A percentile compares a stretch with the other conserved stretches of the same genome.
These are phyloP conservation scores for Ramularia endophylla DNA, from an alignment of 2,329 filamentous ascomycete genomes.

Conservation along the genomic window DNA sequence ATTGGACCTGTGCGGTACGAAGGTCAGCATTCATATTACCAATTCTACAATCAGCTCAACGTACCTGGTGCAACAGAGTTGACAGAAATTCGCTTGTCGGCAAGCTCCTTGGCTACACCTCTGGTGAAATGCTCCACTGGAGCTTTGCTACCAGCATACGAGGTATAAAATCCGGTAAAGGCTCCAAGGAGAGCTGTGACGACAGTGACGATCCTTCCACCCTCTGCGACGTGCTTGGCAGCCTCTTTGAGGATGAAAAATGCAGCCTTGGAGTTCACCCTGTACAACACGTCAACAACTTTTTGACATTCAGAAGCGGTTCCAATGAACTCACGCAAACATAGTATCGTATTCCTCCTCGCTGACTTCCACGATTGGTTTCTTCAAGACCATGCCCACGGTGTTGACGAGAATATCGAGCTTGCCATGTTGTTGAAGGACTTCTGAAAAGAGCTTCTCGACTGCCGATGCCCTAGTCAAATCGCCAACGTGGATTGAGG, in stretches of 20 bases:
- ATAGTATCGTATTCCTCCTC: slow-evolving; percentile 45
- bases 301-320: no score
- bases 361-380: slow-evolving; percentile 39
- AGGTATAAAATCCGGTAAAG: slow-evolving; percentile 11
- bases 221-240: slow-evolving; percentile 10
- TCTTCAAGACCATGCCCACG: slow-evolving; percentile 45
- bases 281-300: no score
- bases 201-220: slow-evolving; percentile 13
- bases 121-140: slow-evolving; percentile 15
- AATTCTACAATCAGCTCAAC: no score
- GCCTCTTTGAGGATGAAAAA: slow-evolving; percentile 13
- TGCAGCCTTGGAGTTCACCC: slow-evolving; percentile 14
- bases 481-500: slow-evolving; percentile 40
- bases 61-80: slow-evolving; percentile 14
- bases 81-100: slow-evolving; percentile 5
- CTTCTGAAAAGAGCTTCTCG: slow-evolving; percentile 36
- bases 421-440: slow-evolving; percentile 37
- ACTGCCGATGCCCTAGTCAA: slow-evolving; percentile 38
- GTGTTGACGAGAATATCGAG: slow-evolving; percentile 47
- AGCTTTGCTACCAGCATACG: slow-evolving; percentile 11
- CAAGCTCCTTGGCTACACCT: slow-evolving; percentile 11
- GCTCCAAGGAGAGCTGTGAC: slow-evolving; percentile 11
- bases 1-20: no score
- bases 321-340: no score
- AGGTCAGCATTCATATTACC: no score